Base-by-base conservation (phyloP, 495 filamentous ascomycete genomes). In the Lentithecium fluviatile region DNA sequence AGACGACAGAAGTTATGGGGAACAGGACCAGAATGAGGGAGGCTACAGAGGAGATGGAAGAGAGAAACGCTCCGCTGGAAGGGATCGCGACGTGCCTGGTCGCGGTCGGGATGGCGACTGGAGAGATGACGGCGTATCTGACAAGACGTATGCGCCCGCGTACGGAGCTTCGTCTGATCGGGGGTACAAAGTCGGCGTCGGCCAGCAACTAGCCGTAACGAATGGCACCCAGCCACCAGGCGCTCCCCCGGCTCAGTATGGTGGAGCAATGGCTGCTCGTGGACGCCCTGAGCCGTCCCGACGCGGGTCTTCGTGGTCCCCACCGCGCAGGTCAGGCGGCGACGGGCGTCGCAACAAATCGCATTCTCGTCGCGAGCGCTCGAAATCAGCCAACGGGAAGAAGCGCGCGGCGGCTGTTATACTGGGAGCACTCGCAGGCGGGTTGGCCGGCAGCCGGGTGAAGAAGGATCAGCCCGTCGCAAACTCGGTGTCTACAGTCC, bases 351-450 rank as follows among this genome's bases (percentile, higher is more conserved):
- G 42, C 54, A 1, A 29, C 13, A 2, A 11, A 13, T 58, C 54
- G 10, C 1, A 42, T 2, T 52, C 23, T 6, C 43, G 50, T 34
- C 59, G 59, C 0, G 17, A 8, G 15, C 52, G 64, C 13, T 66
- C 63, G 0, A 56, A 34, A 37, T 63, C 59, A 7, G 59, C 59
- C 0, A 60, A 52, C 37, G 48, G 49, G 6, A 55, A 62, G 4
- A 55, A 62, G 6, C 48, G 65, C 15, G 20, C 53, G 11, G 53
- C 32, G 7, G 52, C 50, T n/a, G 55, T 57, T 12, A 32, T 66
- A 6, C 56, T 60, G 5, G 66, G 66, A 0, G 66, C 66, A 23
- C 53, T 69, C 10, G 62, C 66, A 19, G 66, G 66, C 11, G 66
- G 66, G 6, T 26, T 66, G 23, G 20, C 61, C 15, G 66, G 52